Conservation (phyloP, 2,329 filamentous ascomycete genomes). For the Metarhizium anisopliae region DNA sequence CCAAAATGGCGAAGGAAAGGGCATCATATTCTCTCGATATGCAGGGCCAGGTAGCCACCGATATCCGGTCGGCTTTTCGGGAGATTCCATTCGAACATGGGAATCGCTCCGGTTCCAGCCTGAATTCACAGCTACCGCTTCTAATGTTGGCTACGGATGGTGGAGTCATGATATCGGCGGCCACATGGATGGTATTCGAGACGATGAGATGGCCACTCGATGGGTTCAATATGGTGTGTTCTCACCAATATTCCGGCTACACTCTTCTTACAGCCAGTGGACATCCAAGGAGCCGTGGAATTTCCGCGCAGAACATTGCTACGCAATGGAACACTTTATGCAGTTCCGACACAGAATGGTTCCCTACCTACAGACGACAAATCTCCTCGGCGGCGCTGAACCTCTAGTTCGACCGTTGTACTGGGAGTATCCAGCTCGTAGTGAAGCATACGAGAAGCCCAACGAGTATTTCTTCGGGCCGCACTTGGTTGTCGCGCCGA, state of each 20-base stretch:
- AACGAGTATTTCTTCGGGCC: slow-evolving; percentile 53
- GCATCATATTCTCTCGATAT: slow-evolving; percentile 52
- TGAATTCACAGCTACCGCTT: slow-evolving; percentile 56
- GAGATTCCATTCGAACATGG: slow-evolving; percentile 52
- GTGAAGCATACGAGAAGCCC: slow-evolving; percentile 44
- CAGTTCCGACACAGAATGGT: slow-evolving; percentile 47
- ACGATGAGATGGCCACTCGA: slow-evolving; percentile 50
- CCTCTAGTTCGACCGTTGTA: slow-evolving; percentile 53
- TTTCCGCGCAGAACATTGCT: slow-evolving; percentile 27
- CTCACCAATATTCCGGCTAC: slow-evolving; percentile 51
- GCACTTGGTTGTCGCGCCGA: slow-evolving; percentile 44
- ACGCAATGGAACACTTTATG: slow-evolving; percentile 39
- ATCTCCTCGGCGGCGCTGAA: slow-evolving; percentile 34
- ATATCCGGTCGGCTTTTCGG: slow-evolving; percentile 57
- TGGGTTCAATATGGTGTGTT: slow-evolving; percentile 55
- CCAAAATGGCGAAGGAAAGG: slow-evolving; percentile 23
- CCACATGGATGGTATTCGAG: slow-evolving; percentile 44
- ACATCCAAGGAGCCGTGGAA: slow-evolving; percentile 54
- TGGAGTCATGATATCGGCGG: slow-evolving; percentile 63
- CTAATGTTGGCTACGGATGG: slow-evolving; percentile 60
- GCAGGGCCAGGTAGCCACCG: slow-evolving; percentile 54
- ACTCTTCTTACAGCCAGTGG: slow-evolving; percentile 49
- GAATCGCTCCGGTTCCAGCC: slow-evolving; percentile 54
- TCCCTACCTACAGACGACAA: slow-evolving; percentile 51
- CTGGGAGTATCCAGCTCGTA: slow-evolving; percentile 43